Evolutionary conservation across 257 asterid species (phyloP).

Genomic region (Gynochthodes officinalis): DNA sequence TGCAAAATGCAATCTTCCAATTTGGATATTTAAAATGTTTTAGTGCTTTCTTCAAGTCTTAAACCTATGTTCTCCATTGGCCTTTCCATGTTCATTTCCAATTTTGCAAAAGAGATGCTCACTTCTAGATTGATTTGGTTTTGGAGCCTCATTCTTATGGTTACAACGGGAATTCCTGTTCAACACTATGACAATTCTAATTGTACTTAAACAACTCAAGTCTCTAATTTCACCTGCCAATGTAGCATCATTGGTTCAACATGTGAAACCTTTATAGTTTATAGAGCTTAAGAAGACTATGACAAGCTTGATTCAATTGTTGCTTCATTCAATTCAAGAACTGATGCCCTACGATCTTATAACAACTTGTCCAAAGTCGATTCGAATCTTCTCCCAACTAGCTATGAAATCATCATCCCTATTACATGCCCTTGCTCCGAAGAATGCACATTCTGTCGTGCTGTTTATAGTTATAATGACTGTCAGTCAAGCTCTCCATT

Average conservation of each 20-base stretch:
- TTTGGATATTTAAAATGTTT: neutral
- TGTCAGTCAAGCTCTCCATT: neutral
- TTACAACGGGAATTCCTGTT: slow-evolving; percentile 6
- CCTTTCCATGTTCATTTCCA: neutral
- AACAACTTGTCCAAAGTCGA: slow-evolving; percentile 16
- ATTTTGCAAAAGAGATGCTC: neutral
- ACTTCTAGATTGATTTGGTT: neutral
- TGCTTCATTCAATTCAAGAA: slow-evolving; percentile 7
- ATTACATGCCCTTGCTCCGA: slow-evolving; percentile 14
- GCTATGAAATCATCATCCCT: slow-evolving; percentile 15
- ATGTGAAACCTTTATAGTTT: slow-evolving; percentile 17
- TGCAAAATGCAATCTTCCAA: neutral
- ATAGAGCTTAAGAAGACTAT: slow-evolving; percentile 19
- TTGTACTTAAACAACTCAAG: slow-evolving; percentile 8
- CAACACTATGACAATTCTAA: neutral
- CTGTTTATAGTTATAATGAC: neutral
- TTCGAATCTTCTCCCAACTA: slow-evolving; percentile 8
- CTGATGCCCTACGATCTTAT: neutral
- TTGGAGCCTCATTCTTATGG: slow-evolving; percentile 3
- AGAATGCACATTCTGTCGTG: neutral
- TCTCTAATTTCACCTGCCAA: neutral
- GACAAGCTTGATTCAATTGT: slow-evolving; percentile 6
- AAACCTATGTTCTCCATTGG: neutral
- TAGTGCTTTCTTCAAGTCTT: neutral
- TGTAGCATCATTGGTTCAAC: slow-evolving; percentile 4